phyloP scores from a whole-genome alignment of 1,284 basidiomycete genomes.

The Apiotrichum montevideense region DNA sequence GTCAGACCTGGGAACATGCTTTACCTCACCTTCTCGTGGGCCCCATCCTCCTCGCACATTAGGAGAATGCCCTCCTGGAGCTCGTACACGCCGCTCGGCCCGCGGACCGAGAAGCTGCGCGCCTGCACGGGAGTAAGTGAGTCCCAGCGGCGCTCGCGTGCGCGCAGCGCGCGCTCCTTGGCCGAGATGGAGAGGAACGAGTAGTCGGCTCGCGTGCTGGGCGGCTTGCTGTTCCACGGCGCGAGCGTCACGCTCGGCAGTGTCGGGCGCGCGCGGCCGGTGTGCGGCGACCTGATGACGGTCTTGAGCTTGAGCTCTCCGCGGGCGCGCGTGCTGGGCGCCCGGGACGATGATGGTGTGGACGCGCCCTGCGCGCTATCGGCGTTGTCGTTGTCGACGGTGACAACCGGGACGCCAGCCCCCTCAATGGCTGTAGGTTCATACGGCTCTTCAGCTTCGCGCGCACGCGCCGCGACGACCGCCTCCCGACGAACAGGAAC shows the following conservation, averaged over 20 bases:
- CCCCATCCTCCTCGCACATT: conserved; percentile 27
- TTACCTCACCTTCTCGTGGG: neutral
- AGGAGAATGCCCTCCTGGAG: conserved; percentile 46
- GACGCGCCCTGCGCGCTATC: too few relatives aligned
- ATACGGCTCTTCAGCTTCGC: neutral
- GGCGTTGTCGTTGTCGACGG: too few relatives aligned
- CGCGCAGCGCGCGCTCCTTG: conserved; percentile 22
- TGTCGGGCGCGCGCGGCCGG: conserved; percentile 10
- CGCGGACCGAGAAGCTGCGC: conserved; percentile 24
- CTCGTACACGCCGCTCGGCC: conserved; percentile 43
- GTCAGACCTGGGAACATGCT: too few relatives aligned
- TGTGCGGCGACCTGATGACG: conserved; percentile 19
- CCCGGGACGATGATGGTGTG: too few relatives aligned
- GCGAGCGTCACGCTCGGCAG: conserved; percentile 18
- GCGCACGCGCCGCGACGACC: neutral
- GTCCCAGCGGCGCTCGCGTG: conserved; percentile 33
- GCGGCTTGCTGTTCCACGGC: conserved; percentile 16
- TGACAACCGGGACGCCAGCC: too few relatives aligned
- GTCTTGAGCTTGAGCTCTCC: neutral
- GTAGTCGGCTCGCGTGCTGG: conserved; percentile 6
- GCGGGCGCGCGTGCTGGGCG: neutral
- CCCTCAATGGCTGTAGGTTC: too few relatives aligned
- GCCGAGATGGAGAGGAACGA: conserved; percentile 20
- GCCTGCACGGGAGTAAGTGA: conserved; percentile 19
- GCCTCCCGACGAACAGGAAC: conserved; percentile 13